Evolutionary conservation across 2,329 filamentous ascomycete species (phyloP).

Genomic region (Sarocladium strictum): DNA sequence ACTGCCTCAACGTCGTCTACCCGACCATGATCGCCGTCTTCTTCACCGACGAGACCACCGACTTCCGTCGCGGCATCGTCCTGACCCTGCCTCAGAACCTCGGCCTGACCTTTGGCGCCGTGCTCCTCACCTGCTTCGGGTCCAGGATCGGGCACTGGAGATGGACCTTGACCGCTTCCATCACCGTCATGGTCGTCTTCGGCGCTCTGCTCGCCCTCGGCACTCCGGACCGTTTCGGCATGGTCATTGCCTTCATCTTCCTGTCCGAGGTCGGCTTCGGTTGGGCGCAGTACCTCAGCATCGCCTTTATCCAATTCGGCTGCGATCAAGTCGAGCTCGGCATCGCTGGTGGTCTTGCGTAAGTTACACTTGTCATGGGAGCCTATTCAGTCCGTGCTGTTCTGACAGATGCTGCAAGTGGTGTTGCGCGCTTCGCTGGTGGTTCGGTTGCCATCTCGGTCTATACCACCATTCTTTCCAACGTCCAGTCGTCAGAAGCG

Average conservation of each 20-base stretch:
- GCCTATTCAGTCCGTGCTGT: not conserved
- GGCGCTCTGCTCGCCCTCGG: slow-evolving; percentile 36
- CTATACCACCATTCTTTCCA: slow-evolving; percentile 35
- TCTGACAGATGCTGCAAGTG: slow-evolving; percentile 16
- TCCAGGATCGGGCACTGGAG: slow-evolving; percentile 37
- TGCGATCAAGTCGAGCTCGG: slow-evolving; percentile 42
- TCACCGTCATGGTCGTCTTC: slow-evolving; percentile 41
- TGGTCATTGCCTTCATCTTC: slow-evolving; percentile 42
- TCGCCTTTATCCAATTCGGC: slow-evolving; percentile 43
- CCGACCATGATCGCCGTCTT: slow-evolving; percentile 49
- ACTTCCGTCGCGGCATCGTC: slow-evolving; percentile 66
- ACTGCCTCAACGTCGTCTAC: slow-evolving; percentile 38
- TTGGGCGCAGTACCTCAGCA: slow-evolving; percentile 40
- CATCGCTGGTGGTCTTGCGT: slow-evolving; percentile 47
- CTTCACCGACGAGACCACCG: slow-evolving; percentile 65
- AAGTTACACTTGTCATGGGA: slow-evolving; percentile 19
- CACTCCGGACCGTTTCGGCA: slow-evolving; percentile 35
- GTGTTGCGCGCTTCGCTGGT: slow-evolving; percentile 36
- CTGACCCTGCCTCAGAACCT: slow-evolving; percentile 38
- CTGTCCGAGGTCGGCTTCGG: slow-evolving; percentile 38
- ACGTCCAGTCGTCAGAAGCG: slow-evolving; percentile 24
- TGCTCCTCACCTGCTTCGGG: slow-evolving; percentile 34
- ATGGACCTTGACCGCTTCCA: slow-evolving; percentile 37
- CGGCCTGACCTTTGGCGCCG: slow-evolving; percentile 35
- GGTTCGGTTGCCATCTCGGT: slow-evolving; percentile 34